Evolutionary conservation across 768 basidiomycete genomes (phyloP), one percentile per base, ranked within the genome.

Genomic region (Russula earlei): DNA sequence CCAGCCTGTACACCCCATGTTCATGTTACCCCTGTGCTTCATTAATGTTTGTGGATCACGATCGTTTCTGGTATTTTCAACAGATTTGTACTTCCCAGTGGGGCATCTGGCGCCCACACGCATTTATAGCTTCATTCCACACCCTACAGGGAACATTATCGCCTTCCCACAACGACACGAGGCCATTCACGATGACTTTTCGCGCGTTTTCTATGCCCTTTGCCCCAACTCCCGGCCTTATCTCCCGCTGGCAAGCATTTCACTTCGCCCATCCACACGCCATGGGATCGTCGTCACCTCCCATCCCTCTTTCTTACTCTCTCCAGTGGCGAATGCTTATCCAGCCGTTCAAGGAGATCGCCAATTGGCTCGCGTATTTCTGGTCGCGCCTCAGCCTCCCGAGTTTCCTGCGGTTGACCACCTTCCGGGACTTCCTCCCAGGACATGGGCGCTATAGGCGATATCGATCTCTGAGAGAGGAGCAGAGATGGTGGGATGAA

Each of bases 401-500:
- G 22, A 54, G 41, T 24, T 49, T 37, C 14, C 25, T 52, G 33
- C n/a, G 45, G 25, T 19, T 49, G 6, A 45, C 20, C 22, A 45
- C 20, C 22, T 47, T 62, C 25, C 50, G 61, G 61, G 34, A 34
- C 29, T 33, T 47, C 24, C 55, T 60, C 49, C 44, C 50, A 4
- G 49, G 55, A 11, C 37, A 22, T 3, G 31, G 27, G 17, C 50
- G 34, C 38, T 44, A 60, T 42, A 41, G 15, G 51, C 58, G 20
- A 25, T 69, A 69, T 34, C 49, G 58, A n/a, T 69, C 60, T 0
- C 53, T 60, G 36, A 53, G 49, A 34, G 66, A 62, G 4, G 64
- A 73, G 59, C 62, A 65, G 42, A 60, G 46, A 34, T 73, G 71
- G 45, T 72, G 70, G 70, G 59, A 60, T 0, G 59, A 62, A 37